Evolutionary conservation across 352 stramenopile species (phyloP).

Genomic region (Pythium vanterpoolii): DNA sequence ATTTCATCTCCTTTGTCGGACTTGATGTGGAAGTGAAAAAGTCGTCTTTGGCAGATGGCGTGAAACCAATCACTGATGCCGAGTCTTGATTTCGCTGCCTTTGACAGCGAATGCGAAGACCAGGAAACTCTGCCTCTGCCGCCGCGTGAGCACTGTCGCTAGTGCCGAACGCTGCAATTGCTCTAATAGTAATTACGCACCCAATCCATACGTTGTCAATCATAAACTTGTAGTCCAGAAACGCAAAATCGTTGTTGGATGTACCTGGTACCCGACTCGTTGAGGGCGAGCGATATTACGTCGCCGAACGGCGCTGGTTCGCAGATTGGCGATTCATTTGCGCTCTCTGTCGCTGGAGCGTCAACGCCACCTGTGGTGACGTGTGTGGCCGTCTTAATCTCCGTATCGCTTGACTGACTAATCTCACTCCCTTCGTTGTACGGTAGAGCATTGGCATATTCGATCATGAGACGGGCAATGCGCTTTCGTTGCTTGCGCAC

Average conservation of each 20-base stretch:
- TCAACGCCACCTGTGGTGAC: background rate
- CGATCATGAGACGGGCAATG: constrained; percentile 49
- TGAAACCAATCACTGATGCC: constrained; percentile 18
- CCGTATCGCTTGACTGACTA: background rate
- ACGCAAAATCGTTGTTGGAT: background rate
- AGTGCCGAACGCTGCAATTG: constrained; percentile 32
- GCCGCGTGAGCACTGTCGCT: constrained; percentile 22
- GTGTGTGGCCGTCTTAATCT: background rate
- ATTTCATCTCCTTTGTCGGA: background rate
- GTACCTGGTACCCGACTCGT: constrained; percentile 17
- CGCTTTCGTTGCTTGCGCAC: constrained; percentile 33
- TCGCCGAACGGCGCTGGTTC: constrained; percentile 3
- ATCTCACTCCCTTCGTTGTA: constrained; percentile 25
- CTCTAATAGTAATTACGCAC: constrained; percentile 7
- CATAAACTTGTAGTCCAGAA: background rate
- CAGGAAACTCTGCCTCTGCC: constrained; percentile 16
- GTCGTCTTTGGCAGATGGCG: background rate
- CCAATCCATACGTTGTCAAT: background rate
- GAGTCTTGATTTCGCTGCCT: constrained; percentile 19
- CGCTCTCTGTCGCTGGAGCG: background rate
- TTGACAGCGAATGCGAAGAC: constrained; percentile 25
- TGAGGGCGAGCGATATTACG: constrained; percentile 17
- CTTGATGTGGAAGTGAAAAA: background rate
- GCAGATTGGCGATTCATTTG: background rate
- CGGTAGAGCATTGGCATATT: constrained; percentile 35